Conservation (phyloP, 305 asterid genomes). For the Fraxinus dipetala region DNA sequence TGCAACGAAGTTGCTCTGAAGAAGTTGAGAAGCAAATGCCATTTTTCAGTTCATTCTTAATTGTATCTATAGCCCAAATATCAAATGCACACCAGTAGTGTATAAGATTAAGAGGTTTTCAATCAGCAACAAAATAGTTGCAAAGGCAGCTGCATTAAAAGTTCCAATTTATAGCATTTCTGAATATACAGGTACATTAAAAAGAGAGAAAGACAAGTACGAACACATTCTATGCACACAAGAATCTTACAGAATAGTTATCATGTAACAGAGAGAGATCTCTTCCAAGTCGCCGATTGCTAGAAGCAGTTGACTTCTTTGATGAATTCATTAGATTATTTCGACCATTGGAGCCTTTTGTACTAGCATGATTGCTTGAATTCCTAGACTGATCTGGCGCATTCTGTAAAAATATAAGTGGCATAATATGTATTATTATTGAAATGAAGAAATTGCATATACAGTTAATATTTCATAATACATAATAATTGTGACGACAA, state of each 20-base stretch:
- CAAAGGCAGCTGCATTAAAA: neutral
- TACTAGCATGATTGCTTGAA: constrained; percentile 34
- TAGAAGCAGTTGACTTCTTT: constrained; percentile 39
- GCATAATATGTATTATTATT: constrained; percentile 8
- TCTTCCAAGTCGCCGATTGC: constrained; percentile 48
- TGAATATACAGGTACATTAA: neutral
- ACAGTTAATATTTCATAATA: neutral
- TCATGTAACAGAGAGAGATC: constrained; percentile 51
- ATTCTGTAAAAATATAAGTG: constrained; percentile 46
- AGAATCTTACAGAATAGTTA: constrained; percentile 81
- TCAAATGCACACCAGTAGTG: neutral
- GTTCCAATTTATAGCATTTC: constrained; percentile 9
- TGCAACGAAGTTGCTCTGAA: constrained; percentile 81
- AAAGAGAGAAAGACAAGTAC: constrained; percentile 8
- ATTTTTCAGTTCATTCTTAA: neutral
- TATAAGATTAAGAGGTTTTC: neutral
- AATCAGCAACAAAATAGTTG: neutral
- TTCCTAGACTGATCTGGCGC: constrained; percentile 55
- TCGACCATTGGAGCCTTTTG: constrained; percentile 35
- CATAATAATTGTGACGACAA: neutral
- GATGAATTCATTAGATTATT: constrained; percentile 32
- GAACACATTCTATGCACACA: neutral
- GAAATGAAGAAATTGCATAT: neutral
- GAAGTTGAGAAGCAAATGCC: constrained; percentile 23
- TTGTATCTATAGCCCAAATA: constrained; percentile 18